Percentiles rank a stretch among this genome's conserved stretches.
phyloP scores from a whole-genome alignment of 2,329 filamentous ascomycete genomes.

The Cytospora paraplurivora region DNA sequence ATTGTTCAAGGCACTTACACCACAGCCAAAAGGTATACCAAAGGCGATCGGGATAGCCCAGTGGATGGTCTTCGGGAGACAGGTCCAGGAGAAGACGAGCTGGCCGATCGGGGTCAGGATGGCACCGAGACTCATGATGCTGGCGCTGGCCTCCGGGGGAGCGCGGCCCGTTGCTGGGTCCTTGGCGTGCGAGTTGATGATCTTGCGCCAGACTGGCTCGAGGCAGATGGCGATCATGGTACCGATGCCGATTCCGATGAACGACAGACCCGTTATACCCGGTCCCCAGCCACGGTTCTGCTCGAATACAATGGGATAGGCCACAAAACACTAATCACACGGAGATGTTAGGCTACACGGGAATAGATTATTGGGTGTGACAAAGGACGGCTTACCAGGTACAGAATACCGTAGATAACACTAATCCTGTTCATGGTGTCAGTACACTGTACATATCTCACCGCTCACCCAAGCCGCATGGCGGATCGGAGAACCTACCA shows the following conservation, averaged over 20 bases:
- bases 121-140: slow-evolving; percentile 76
- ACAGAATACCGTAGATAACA: slow-evolving; percentile 79
- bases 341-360: neutral
- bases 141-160: slow-evolving; percentile 78
- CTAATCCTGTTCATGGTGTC: slow-evolving; percentile 60
- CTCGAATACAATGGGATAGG: slow-evolving; percentile 83
- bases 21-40: slow-evolving; percentile 74
- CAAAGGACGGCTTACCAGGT: slow-evolving; percentile 20
- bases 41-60: slow-evolving; percentile 77
- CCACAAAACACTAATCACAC: slow-evolving; percentile 74
- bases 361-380: too few species aligned
- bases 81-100: slow-evolving; percentile 88
- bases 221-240: slow-evolving; percentile 61
- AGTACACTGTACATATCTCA: neutral
- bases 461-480: neutral
- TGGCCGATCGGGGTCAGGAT: slow-evolving; percentile 76
- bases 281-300: slow-evolving; percentile 75
- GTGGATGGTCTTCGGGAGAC: slow-evolving; percentile 72
- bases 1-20: slow-evolving; percentile 36
- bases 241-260: slow-evolving; percentile 70
- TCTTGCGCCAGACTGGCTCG: slow-evolving; percentile 71
- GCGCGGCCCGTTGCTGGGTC: slow-evolving; percentile 75
- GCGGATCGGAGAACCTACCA: slow-evolving; percentile 50
- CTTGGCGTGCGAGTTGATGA: slow-evolving; percentile 75
- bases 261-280: slow-evolving; percentile 74